Evolutionary conservation across 2,329 filamentous ascomycete species (phyloP).

Genomic region (Pestalotiopsis sp.): DNA sequence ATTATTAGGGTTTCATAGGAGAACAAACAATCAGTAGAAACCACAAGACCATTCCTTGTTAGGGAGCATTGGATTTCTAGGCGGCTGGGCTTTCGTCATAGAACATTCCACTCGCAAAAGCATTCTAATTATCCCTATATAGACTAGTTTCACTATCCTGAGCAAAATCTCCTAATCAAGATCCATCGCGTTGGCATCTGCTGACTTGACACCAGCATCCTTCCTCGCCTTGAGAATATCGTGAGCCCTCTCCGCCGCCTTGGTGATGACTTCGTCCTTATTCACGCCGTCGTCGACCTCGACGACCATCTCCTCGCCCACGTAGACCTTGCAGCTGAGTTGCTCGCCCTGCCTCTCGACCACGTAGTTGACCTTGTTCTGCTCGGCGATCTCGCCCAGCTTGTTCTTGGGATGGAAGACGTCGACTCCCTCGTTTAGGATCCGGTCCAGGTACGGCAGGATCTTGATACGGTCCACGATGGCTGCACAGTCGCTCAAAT

Average conservation of each 20-base stretch:
- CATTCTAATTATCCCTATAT: background rate
- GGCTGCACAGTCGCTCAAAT: conserved; percentile 57
- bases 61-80: too few species aligned
- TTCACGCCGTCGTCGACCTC: conserved; percentile 47
- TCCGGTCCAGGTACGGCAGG: conserved; percentile 60
- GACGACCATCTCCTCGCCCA: conserved; percentile 50
- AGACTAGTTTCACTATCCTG: background rate
- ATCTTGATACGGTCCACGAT: conserved; percentile 70
- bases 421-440: conserved; percentile 63
- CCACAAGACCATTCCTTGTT: too few species aligned
- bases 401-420: conserved; percentile 68
- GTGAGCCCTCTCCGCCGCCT: conserved; percentile 54
- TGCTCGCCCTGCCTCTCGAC: conserved; percentile 27
- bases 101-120: background rate
- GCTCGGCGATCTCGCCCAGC: conserved; percentile 58
- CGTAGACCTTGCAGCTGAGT: conserved; percentile 49
- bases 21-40: too few species aligned
- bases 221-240: background rate
- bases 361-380: conserved; percentile 56
- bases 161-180: background rate
- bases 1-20: too few species aligned
- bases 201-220: background rate
- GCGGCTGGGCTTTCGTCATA: too few species aligned
- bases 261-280: conserved; percentile 55
- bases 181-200: background rate